Base-by-base conservation (phyloP, 371 early-diverging fungal species). In the Fennellomyces sp. region DNA sequence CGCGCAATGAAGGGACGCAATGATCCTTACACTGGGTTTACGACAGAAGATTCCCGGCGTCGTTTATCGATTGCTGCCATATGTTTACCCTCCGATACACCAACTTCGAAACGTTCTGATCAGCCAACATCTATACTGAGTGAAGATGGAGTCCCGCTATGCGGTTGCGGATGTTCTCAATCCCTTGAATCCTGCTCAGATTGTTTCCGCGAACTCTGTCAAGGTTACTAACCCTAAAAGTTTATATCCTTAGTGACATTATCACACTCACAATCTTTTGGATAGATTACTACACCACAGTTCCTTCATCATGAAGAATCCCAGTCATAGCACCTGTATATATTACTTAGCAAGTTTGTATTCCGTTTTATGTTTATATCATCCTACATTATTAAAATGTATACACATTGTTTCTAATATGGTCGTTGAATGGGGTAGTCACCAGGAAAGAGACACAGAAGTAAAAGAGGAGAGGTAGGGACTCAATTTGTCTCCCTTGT, bases 91-190 rank as follows among this genome's bases (percentile, higher is more conserved):
- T 26, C 56, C 4, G 52, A 64, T 56, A 28, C 50, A 38, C 28
- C 58, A 12, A 19, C 64, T 15, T 47, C 57, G 17, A 55, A 65
- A 58, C 48, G 12, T 10, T 51, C 29, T 15, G 63, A 69, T 17
- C 51, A 55, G 17, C 77, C 77, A 12, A 59, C 65, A 1, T 61
- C 70, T 10, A 45, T 73, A 8, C 55, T 76, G 30, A 41, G 55
- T 10, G 63, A 66, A 54, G 66, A 70, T 31, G 76, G 69, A 13
- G 42, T 56, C 7, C 23, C 59, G 30, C 27, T 70, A 17, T 78
- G 78, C 56, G 68, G 73, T 10, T 78, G 75, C 49, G 78, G 75
- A 19, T 73, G 80, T 52, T 49, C 65, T 15, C 63, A 69, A 25
- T 30, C 60, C 8, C 68, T 69, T 56, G 70, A 67, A 42, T 52